Conservation (phyloP, 768 basidiomycete species). For the Mycena leptocephala region DNA sequence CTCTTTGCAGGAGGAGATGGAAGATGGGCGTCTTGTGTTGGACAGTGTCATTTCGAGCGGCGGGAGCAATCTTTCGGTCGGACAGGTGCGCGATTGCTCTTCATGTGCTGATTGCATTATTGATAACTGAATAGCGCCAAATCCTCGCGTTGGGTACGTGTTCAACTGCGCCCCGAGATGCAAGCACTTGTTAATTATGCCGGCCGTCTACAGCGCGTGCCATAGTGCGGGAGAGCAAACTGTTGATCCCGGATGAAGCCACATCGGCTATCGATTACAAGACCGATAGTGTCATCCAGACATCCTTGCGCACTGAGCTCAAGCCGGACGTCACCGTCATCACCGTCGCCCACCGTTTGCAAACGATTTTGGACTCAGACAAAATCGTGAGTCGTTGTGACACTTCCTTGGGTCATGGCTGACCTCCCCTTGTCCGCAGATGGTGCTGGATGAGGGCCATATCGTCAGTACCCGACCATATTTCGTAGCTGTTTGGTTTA, state of each 20-base stretch:
- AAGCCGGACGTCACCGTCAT: slow-evolving; percentile 68
- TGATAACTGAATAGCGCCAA: no score
- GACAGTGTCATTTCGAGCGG: slow-evolving; percentile 74
- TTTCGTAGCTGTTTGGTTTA: background rate
- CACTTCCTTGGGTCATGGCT: background rate
- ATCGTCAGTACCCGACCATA: slow-evolving; percentile 41
- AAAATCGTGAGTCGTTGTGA: slow-evolving; percentile 44
- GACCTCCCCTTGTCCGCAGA: slow-evolving; percentile 35
- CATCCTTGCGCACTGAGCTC: slow-evolving; percentile 77
- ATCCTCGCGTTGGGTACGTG: slow-evolving; percentile 66
- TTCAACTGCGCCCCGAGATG: background rate
- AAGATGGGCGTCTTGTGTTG: slow-evolving; percentile 47
- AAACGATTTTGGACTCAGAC: slow-evolving; percentile 76
- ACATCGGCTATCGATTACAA: slow-evolving; percentile 69
- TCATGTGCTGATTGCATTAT: no score
- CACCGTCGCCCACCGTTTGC: slow-evolving; percentile 69
- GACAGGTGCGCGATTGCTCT: no score
- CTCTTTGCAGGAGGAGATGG: slow-evolving; percentile 50
- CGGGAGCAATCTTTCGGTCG: slow-evolving; percentile 69
- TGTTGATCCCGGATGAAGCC: slow-evolving; percentile 73
- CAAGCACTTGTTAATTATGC: background rate
- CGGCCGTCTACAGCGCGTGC: slow-evolving; percentile 70
- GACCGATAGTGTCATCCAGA: slow-evolving; percentile 80
- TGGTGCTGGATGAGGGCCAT: slow-evolving; percentile 65
- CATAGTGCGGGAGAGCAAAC: slow-evolving; percentile 64